Conservation (phyloP, 2,329 filamentous ascomycete species). For the Ophiostoma sp. region DNA sequence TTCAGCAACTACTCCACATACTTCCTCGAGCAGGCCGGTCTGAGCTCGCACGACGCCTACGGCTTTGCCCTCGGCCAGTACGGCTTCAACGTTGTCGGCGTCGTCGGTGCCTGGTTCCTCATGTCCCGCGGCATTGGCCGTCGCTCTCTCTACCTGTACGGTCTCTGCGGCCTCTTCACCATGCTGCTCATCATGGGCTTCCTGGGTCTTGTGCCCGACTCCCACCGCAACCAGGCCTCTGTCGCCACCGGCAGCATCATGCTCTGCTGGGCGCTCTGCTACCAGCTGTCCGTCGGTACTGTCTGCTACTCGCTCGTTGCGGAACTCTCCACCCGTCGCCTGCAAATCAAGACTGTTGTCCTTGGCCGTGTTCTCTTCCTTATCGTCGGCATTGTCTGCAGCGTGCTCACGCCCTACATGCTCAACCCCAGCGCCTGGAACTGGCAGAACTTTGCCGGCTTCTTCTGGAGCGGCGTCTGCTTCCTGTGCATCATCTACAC, state of each 20-base stretch:
- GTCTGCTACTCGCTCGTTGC: conserved; percentile 86
- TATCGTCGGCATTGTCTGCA: conserved; percentile 73
- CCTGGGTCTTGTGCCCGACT: conserved; percentile 64
- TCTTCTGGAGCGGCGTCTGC: conserved; percentile 81
- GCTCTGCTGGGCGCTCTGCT: conserved; percentile 74
- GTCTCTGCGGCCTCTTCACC: conserved; percentile 63
- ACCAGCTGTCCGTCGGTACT: conserved; percentile 82
- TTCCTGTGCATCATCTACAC: conserved; percentile 77
- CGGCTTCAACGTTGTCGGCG: conserved; percentile 70
- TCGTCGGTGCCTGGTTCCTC: conserved; percentile 74
- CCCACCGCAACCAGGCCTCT: conserved; percentile 55
- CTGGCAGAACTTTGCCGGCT: conserved; percentile 81
- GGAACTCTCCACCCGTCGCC: conserved; percentile 72
- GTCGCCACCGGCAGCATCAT: conserved; percentile 81
- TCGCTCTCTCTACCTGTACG: conserved; percentile 68
- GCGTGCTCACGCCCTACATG: conserved; percentile 86
- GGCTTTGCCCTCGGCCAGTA: conserved; percentile 60
- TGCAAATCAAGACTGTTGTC: conserved; percentile 78
- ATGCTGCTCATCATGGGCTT: conserved; percentile 85
- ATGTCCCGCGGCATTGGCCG: conserved; percentile 72
- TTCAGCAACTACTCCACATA: conserved; percentile 63
- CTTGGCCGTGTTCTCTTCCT: conserved; percentile 43
- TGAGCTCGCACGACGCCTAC: conserved; percentile 49
- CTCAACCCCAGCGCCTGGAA: conserved; percentile 81
- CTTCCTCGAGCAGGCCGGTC: conserved; percentile 56